Percentiles rank a stretch among this genome's conserved stretches.
These are phyloP conservation scores for Fusarium algeriense DNA, from an alignment of 2,329 filamentous ascomycete species.

Conservation along the genomic window DNA sequence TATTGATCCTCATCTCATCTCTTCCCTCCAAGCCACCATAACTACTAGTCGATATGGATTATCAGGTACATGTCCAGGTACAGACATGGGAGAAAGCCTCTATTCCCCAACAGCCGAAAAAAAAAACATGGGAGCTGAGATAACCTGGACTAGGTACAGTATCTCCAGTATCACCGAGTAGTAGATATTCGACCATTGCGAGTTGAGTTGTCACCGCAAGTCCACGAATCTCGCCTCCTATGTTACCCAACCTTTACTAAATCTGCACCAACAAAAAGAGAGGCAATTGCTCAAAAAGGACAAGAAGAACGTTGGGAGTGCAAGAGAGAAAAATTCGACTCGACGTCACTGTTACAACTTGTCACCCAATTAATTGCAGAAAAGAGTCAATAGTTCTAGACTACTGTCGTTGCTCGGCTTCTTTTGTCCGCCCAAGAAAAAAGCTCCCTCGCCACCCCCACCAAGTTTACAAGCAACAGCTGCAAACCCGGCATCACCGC, in stretches of 20 bases:
- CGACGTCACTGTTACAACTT: slow-evolving; percentile 34
- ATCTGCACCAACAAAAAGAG: slow-evolving; percentile 11
- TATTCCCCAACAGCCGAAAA: slow-evolving; percentile 33
- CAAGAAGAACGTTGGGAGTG: slow-evolving; percentile 6
- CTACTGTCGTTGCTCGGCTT: slow-evolving; percentile 8
- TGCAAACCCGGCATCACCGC: slow-evolving; percentile 39
- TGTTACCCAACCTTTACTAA: slow-evolving; percentile 6
- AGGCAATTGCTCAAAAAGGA: slow-evolving; percentile 2
- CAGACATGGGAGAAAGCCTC: slow-evolving; percentile 27
- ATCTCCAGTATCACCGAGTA: slow-evolving; percentile 19
- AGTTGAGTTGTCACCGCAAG: slow-evolving; percentile 27
- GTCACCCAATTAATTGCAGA: slow-evolving; percentile 11
- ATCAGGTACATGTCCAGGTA: not conserved
- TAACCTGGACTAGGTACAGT: slow-evolving; percentile 2
- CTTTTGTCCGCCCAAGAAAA: slow-evolving; percentile 18
- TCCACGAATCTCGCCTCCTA: slow-evolving; percentile 8
- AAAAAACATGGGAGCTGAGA: slow-evolving; percentile 29
- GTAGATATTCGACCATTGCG: slow-evolving; percentile 12
- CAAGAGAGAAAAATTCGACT: not conserved
- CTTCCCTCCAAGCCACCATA: slow-evolving; percentile 16
- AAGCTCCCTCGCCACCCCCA: slow-evolving; percentile 41
- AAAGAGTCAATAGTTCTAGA: slow-evolving; percentile 6
- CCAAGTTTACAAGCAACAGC: slow-evolving; percentile 29
- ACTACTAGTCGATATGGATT: not conserved
- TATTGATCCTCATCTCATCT: slow-evolving; percentile 27